phyloP scores from a whole-genome alignment of 768 basidiomycete species.

The Phlebiopsis flavidoalba region DNA sequence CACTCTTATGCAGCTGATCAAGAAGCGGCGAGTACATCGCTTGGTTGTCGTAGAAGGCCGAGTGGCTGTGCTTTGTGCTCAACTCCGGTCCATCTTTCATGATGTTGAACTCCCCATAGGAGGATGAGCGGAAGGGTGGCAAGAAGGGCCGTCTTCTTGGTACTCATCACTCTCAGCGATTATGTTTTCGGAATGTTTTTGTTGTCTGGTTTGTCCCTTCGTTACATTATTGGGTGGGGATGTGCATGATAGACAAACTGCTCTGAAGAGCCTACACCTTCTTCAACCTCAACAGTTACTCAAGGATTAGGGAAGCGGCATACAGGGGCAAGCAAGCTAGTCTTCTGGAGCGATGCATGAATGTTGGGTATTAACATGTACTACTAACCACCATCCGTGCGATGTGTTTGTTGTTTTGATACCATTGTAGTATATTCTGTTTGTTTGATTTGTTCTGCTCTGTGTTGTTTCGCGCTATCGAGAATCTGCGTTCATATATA shows the following conservation, averaged over 20 bases:
- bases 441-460: background rate
- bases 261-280: slow-evolving; percentile 5
- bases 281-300: background rate
- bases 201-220: no score
- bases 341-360: background rate
- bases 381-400: background rate
- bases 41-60: slow-evolving; percentile 93
- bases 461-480: background rate
- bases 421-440: slow-evolving; percentile 2
- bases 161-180: slow-evolving; percentile 84
- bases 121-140: slow-evolving; percentile 75
- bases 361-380: background rate
- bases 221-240: slow-evolving; percentile 68
- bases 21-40: slow-evolving; percentile 90
- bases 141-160: slow-evolving; percentile 81
- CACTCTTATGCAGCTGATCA: slow-evolving; percentile 85
- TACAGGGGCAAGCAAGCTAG: background rate
- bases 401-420: slow-evolving; percentile 3
- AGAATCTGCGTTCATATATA: background rate
- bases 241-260: slow-evolving; percentile 25
- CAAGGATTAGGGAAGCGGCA: background rate
- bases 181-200: no score
- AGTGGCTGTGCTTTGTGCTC: slow-evolving; percentile 46
- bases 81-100: background rate
- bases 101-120: slow-evolving; percentile 36